Conservation (phyloP, 148 eudicot genomes). For the Linanthus parryae region DNA sequence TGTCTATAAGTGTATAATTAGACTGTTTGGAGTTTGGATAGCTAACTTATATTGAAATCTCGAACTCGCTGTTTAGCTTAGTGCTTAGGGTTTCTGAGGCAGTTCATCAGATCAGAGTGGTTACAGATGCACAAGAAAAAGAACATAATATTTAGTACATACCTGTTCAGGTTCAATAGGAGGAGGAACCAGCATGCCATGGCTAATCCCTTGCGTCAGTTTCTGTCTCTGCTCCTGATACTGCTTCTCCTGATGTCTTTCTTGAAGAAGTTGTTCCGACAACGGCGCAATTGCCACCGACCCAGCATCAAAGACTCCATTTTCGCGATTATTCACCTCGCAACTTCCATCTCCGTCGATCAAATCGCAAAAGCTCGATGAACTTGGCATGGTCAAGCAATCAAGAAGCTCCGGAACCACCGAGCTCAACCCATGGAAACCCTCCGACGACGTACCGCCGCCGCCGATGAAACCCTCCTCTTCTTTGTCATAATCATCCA, state of each 20-base stretch:
- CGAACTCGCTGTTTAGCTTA: too few species aligned
- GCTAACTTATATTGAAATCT: too few species aligned
- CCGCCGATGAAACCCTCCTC: slow-evolving; percentile 19
- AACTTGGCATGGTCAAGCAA: slow-evolving; percentile 27
- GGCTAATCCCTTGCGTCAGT: slow-evolving; percentile 8
- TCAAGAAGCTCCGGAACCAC: slow-evolving; percentile 40
- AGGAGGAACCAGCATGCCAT: slow-evolving; percentile 19
- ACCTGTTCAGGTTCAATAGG: slow-evolving; percentile 26
- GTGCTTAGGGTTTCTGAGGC: too few species aligned
- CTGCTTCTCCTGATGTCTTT: slow-evolving; percentile 21
- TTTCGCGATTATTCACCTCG: neutral
- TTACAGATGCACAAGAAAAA: too few species aligned
- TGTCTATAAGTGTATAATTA: too few species aligned
- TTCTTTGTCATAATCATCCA: slow-evolving; percentile 24
- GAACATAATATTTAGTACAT: too few species aligned
- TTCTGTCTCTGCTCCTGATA: slow-evolving; percentile 1
- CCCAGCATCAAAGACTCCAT: slow-evolving; percentile 4
- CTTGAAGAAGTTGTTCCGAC: slow-evolving; percentile 19
- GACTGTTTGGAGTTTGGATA: too few species aligned
- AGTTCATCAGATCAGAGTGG: too few species aligned
- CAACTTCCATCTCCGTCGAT: too few species aligned
- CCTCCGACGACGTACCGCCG: slow-evolving; percentile 8
- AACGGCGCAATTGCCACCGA: slow-evolving; percentile 9
- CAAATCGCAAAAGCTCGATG: slow-evolving; percentile 24
- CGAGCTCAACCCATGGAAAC: slow-evolving; percentile 3